Base-by-base conservation (phyloP, 2,329 filamentous ascomycete genomes). In the Aspergillus hortae region DNA sequence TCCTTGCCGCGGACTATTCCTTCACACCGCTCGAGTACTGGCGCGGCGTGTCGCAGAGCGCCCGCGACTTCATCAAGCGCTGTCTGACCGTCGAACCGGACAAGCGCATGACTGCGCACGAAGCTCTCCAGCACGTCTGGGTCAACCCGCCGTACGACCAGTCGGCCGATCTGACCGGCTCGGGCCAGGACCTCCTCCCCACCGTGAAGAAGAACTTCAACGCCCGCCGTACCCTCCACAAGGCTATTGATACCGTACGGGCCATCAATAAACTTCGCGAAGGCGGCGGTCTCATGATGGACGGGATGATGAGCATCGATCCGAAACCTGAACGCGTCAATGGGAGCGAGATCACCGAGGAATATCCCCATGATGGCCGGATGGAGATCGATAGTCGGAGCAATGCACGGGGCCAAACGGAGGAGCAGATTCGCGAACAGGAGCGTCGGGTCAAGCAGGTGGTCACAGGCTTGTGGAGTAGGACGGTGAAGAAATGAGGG, bases 11-110 rank as follows among this genome's bases (percentile, higher is more conserved):
- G 54, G 92, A 97, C 76, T 99, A 97, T 78, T 89, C 85, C 67
- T 99, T 97, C 73, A 92, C 90, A 4, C 94, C 94, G 1, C 76
- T 89, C 56, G 92, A 96, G 70, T 97, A 97, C 80, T 99, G 94
- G 94, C 88, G 92, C 56, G 90, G 90, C 55, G 92, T 99, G 56
- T 95, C 90, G 21, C 80, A 86, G 48, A 82, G 85, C 45, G 89
- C 92, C 40, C 89, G 95, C 65, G 89, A 95, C 61, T 99, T 99
- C 73, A 96, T 99, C 75, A 85, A 87, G 61, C 82, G 85, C 57
- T 99, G 94, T 68, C 80, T 99, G 49, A 97, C 94, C 36, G 88
- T 96, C 67, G 92, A 97, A 67, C 89, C 92, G 2, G 82, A 82
- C 53, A 82, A 85, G 61, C 89, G 94, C 62, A 94, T 97, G 83